These are phyloP conservation scores for Cymbopogon citratus DNA, from an alignment of 176 grass and related monocot genomes.

Conservation along the genomic window DNA sequence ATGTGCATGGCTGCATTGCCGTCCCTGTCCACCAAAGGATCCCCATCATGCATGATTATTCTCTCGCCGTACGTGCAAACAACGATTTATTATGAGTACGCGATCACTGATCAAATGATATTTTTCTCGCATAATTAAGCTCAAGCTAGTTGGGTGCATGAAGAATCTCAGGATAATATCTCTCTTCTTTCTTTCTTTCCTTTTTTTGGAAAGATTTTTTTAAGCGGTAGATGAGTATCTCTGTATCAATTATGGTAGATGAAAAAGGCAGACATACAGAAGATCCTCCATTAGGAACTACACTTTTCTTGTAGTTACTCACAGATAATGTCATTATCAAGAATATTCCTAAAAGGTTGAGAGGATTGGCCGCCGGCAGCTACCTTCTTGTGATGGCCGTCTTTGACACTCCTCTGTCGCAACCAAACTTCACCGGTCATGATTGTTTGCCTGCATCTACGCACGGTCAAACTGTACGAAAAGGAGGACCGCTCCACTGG, in stretches of 20 bases:
- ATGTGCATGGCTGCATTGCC: not conserved
- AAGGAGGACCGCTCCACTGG: not conserved
- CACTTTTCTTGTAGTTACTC: too few species aligned
- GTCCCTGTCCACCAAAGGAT: not conserved
- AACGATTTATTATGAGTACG: not conserved
- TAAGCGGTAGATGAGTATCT: too few species aligned
- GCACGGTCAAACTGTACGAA: conserved; percentile 3
- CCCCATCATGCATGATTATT: conserved; percentile 4
- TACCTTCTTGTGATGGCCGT: not conserved
- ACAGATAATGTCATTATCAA: not conserved
- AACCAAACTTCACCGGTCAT: conserved; percentile 9
- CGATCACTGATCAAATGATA: not conserved
- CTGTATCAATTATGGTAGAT: not conserved
- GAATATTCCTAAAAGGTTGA: conserved; percentile 9
- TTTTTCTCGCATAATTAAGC: not conserved
- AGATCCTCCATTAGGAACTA: not conserved
- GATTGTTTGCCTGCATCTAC: not conserved
- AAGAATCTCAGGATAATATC: not conserved
- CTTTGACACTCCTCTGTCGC: not conserved
- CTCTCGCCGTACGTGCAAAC: not conserved
- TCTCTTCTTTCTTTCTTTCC: not conserved
- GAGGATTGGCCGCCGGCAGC: not conserved
- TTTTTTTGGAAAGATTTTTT: too few species aligned
- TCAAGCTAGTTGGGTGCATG: not conserved
- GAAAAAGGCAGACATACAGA: not conserved